Evolutionary conservation across 768 basidiomycete species (phyloP), one percentile per base, ranked within the genome.

Genomic region (Mycena kentingensis): DNA sequence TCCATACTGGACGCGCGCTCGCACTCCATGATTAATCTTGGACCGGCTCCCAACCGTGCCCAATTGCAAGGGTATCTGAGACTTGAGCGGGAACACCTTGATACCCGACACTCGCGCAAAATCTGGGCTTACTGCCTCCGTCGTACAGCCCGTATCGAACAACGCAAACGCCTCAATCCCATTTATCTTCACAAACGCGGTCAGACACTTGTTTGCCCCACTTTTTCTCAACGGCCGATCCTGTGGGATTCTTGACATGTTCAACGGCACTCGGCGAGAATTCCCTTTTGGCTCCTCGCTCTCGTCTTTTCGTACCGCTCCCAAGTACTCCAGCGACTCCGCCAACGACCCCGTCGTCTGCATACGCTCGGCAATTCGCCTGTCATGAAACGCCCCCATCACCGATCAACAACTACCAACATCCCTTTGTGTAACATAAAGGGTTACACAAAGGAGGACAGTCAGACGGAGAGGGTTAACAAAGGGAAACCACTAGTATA

Each of bases 11-110:
- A 70, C 22, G 0, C 44, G 10, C 2, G 60, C 54, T 5, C 59
- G 44, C 0, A 62, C 39, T 0, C 71, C 69, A 51, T 65, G 66
- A 13, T 65, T 64, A 10, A 74, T 66, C 2, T 50, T 58, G 0
- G 70, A 63, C 2, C 61, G 54, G 37, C 70, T 72, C 0, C 73
- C 69, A 0, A 64, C 54, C 0, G 64, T 69, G 2, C 71, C 70
- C 11, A 75, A 44, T 32, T 73, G 70, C 2, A 75, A 51, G 0
- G 49, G 36, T 2, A 66, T 44, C 11, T 51, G 63, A 3, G 57
- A 37, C 3, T 60, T 44, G 13, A 68, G 46, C 12, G 42, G 42
- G 11, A 56, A 49, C 18, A 49, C 38, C 8, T 48, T 26, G 0
- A 60, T 8, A 7, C 52, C 52, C 0, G 60, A 35, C 0, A 64